Evolutionary conservation across 2,329 filamentous ascomycete species (phyloP).

Genomic region (Bertia moriformis): DNA sequence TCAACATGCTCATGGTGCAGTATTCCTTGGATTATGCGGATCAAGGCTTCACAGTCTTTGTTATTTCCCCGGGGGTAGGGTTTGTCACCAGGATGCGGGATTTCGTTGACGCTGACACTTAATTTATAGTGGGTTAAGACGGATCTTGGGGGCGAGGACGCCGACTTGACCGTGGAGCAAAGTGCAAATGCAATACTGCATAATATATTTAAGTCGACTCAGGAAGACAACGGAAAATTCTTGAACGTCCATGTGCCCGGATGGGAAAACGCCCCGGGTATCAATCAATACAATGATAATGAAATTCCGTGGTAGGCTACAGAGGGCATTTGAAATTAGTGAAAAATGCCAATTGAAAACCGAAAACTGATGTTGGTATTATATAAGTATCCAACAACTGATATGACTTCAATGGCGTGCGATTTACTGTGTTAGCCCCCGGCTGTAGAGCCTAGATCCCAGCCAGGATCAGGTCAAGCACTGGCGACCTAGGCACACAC

Average conservation of each 20-base stretch:
- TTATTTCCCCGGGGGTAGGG: slow-evolving; percentile 26
- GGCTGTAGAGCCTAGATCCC: no score
- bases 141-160: slow-evolving; percentile 20
- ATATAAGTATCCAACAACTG: no score
- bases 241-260: slow-evolving; percentile 6
- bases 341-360: no score
- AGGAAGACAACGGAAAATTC: slow-evolving; percentile 5
- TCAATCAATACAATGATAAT: neutral
- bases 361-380: no score
- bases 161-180: slow-evolving; percentile 22
- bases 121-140: slow-evolving; percentile 26
- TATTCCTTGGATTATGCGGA: slow-evolving; percentile 18
- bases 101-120: slow-evolving; percentile 2
- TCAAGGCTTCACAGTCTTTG: slow-evolving; percentile 25
- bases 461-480: no score
- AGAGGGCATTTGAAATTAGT: no score
- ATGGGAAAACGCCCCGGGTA: slow-evolving; percentile 1
- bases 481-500: no score
- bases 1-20: slow-evolving; percentile 30
- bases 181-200: slow-evolving; percentile 14
- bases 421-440: no score
- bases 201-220: slow-evolving; percentile 1
- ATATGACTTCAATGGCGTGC: no score
- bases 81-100: neutral
- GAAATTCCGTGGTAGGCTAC: neutral